A percentile compares a stretch with the other conserved stretches of the same genome.
Evolutionary conservation across 108 stramenopile species (phyloP).

Genomic region (Fragilariopsis cylindrus): DNA sequence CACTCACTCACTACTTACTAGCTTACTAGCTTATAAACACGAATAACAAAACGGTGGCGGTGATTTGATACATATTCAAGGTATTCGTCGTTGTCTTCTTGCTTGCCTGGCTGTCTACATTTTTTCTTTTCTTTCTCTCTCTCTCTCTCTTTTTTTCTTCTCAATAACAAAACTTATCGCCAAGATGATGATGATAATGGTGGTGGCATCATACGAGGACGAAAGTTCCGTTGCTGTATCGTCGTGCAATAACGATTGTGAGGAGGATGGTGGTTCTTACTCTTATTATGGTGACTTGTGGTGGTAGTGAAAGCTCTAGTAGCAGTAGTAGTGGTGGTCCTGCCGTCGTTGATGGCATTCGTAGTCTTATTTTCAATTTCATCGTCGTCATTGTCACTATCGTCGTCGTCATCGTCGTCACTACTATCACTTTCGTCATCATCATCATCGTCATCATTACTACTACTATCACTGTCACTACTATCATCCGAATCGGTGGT

Average conservation of each 20-base stretch:
- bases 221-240: background rate
- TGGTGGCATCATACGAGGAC: constrained; percentile 16
- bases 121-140: too few relatives aligned
- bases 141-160: too few relatives aligned
- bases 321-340: background rate
- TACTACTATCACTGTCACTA: background rate
- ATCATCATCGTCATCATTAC: background rate
- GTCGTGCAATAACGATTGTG: background rate
- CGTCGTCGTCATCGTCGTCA: background rate
- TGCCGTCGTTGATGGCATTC: background rate
- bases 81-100: too few relatives aligned
- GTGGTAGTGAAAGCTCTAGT: background rate
- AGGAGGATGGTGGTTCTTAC: background rate
- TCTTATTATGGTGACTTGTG: background rate
- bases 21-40: too few relatives aligned
- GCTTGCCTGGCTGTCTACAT: too few relatives aligned
- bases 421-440: background rate
- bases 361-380: background rate
- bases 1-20: too few relatives aligned
- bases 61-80: too few relatives aligned
- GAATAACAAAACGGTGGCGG: too few relatives aligned
- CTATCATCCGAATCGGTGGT: background rate
- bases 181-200: too few relatives aligned
- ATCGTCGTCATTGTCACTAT: background rate
- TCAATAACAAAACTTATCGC: too few relatives aligned